A percentile compares a stretch with the other conserved stretches of the same genome.
phyloP scores from a whole-genome alignment of 2,329 filamentous ascomycete genomes.

The Huntiella savannae region DNA sequence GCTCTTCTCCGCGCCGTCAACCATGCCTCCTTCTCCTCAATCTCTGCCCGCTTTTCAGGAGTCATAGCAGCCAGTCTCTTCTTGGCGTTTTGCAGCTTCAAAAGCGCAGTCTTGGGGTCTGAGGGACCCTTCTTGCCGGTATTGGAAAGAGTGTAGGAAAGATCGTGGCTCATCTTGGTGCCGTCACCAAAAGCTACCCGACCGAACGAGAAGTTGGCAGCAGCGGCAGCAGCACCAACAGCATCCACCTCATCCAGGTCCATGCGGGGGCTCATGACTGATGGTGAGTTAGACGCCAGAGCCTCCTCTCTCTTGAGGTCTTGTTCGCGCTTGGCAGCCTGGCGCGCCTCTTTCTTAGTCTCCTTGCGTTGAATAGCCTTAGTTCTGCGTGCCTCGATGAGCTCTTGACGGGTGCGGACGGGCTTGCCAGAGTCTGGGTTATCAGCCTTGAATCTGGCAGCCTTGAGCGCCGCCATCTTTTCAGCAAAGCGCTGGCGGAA shows the following conservation, averaged over 20 bases:
- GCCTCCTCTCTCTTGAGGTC: conserved; percentile 45
- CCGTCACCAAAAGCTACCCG: conserved; percentile 83
- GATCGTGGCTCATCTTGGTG: conserved; percentile 53
- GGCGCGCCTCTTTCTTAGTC: conserved; percentile 71
- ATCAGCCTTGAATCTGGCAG: conserved; percentile 62
- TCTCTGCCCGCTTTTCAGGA: conserved; percentile 61
- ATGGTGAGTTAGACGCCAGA: conserved; percentile 41
- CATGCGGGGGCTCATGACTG: conserved; percentile 36
- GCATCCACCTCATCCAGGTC: conserved; percentile 24
- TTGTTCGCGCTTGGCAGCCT: conserved; percentile 63
- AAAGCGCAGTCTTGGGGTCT: conserved; percentile 71
- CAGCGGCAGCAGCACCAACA: conserved; percentile 9
- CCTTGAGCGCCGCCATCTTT: conserved; percentile 68
- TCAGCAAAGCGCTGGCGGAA: conserved; percentile 63
- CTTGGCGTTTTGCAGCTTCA: conserved; percentile 71
- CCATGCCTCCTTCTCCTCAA: conserved; percentile 90
- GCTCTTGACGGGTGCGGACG: conserved; percentile 70
- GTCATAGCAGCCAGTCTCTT: conserved; percentile 58
- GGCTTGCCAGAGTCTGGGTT: conserved; percentile 55
- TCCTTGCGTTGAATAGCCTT: conserved; percentile 76
- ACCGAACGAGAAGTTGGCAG: conserved; percentile 60
- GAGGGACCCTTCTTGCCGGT: conserved; percentile 61
- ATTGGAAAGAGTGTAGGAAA: conserved; percentile 35
- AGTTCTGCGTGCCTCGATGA: conserved; percentile 72
- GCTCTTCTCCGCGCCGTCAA: conserved; percentile 73